Percentiles rank a stretch among this genome's conserved stretches.
These are phyloP conservation scores for Mycena albidolilacea DNA, from an alignment of 768 basidiomycete species.

Conservation along the genomic window DNA sequence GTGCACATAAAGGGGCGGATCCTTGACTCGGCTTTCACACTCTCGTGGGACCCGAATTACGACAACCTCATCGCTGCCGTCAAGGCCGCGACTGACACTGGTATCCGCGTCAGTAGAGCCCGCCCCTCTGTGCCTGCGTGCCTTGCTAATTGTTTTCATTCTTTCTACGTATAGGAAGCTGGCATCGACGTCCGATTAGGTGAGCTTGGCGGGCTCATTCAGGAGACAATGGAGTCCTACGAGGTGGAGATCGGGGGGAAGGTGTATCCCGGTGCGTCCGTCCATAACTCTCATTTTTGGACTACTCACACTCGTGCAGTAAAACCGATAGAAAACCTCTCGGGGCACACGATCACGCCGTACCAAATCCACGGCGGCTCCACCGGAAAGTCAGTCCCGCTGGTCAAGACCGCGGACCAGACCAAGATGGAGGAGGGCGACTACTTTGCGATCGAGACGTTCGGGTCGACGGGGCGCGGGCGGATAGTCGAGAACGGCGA, in stretches of 20 bases:
- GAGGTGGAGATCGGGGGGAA: constrained; percentile 95
- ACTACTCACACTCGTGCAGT: constrained; percentile 62
- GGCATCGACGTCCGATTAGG: constrained; percentile 96
- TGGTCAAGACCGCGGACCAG: constrained; percentile 91
- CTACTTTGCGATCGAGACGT: constrained; percentile 99
- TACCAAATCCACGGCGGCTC: constrained; percentile 91
- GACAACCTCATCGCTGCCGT: constrained; percentile 92
- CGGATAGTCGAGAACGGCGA: constrained; percentile 91
- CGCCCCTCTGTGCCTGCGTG: constrained; percentile 19
- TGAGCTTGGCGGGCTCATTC: constrained; percentile 92
- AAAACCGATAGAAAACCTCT: constrained; percentile 94
- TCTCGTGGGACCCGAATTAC: constrained; percentile 91
- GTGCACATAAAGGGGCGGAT: constrained; percentile 98
- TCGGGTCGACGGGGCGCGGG: constrained; percentile 96
- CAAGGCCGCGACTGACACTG: constrained; percentile 94
- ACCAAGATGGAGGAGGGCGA: constrained; percentile 99
- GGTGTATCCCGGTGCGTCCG: constrained; percentile 76
- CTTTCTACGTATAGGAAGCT: constrained; percentile 74
- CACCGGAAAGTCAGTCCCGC: constrained; percentile 83
- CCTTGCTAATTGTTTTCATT: constrained; percentile 9
- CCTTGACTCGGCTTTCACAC: constrained; percentile 95
- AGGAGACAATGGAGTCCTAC: constrained; percentile 99
- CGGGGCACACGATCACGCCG: constrained; percentile 92
- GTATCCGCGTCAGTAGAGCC: constrained; percentile 72
- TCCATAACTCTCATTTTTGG: constrained; percentile 6